phyloP scores from a whole-genome alignment of 352 stramenopile species.

The Elongisporangium anandrum region DNA sequence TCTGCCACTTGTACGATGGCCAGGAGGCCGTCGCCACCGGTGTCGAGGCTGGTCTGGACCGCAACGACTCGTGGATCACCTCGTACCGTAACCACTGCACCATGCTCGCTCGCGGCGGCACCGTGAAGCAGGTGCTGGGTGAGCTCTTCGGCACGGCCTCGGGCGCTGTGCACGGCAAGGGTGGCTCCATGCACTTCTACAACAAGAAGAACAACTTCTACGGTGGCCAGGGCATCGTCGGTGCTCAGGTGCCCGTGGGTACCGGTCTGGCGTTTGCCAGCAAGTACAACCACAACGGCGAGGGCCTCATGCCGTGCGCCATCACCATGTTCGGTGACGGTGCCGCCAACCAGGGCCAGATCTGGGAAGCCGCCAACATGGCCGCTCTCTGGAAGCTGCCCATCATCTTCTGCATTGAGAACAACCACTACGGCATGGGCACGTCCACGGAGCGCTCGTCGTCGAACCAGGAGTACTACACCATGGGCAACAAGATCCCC shows the following conservation, averaged over 20 bases:
- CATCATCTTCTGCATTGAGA: conserved; percentile 99
- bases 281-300: conserved; percentile 97
- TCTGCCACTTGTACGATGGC: conserved; percentile 99
- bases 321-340: conserved; percentile 99
- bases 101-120: conserved; percentile 92
- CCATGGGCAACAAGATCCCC: conserved; percentile 99
- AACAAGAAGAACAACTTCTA: conserved; percentile 98
- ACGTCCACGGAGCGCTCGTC: conserved; percentile 97
- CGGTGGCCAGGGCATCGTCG: conserved; percentile 98
- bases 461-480: conserved; percentile 99
- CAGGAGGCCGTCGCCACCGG: conserved; percentile 99
- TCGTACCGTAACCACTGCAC: conserved; percentile 99
- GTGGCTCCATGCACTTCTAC: conserved; percentile 99
- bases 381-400: conserved; percentile 97
- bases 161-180: conserved; percentile 94
- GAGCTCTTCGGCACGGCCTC: conserved; percentile 95
- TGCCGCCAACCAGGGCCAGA: conserved; percentile 99
- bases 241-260: conserved; percentile 97
- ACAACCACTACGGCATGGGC: conserved; percentile 99
- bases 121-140: conserved; percentile 90
- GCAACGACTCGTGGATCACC: conserved; percentile 98
- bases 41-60: conserved; percentile 93
- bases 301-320: conserved; percentile 87
- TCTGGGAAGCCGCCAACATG: conserved; percentile 98
- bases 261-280: conserved; percentile 97